Conservation (phyloP, 495 filamentous ascomycete species). For the Jackrogersella multiformis region DNA sequence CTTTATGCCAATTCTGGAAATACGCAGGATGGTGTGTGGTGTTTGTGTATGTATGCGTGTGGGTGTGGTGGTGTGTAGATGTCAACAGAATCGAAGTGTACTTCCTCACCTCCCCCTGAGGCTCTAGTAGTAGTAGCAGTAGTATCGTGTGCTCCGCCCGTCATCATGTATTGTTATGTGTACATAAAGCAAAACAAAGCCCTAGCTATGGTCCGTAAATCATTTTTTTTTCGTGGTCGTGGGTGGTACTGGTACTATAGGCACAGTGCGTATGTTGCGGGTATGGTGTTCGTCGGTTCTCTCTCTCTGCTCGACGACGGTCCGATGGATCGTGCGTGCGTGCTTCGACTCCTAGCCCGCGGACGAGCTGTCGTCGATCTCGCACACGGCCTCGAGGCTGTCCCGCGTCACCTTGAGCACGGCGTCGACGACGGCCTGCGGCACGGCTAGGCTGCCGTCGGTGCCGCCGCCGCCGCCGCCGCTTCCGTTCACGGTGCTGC, state of each 20-base stretch:
- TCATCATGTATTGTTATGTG: too few relatives aligned
- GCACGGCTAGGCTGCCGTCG: conserved; percentile 55
- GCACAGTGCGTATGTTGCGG: background rate
- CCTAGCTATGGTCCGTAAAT: background rate
- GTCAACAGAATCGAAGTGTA: too few relatives aligned
- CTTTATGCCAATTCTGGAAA: conserved; percentile 18
- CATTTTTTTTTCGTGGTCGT: background rate
- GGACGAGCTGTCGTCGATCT: conserved; percentile 51
- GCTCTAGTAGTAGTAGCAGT: too few relatives aligned
- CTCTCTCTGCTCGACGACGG: too few relatives aligned
- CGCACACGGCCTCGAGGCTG: conserved; percentile 59
- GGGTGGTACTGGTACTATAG: background rate
- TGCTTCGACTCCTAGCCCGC: conserved; percentile 29
- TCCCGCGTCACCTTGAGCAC: conserved; percentile 63
- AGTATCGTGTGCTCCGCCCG: too few relatives aligned
- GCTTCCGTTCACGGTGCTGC: background rate
- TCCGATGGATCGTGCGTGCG: too few relatives aligned
- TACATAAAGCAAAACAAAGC: too few relatives aligned
- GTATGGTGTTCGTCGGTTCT: too few relatives aligned
- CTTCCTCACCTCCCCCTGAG: too few relatives aligned
- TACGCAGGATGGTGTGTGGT: background rate
- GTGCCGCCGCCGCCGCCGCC: conserved; percentile 1
- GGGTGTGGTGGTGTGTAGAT: too few relatives aligned
- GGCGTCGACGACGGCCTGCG: conserved; percentile 60
- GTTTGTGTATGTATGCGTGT: background rate